phyloP scores from a whole-genome alignment of 306 rosid species.

The Sphenostylis stenocarpa region DNA sequence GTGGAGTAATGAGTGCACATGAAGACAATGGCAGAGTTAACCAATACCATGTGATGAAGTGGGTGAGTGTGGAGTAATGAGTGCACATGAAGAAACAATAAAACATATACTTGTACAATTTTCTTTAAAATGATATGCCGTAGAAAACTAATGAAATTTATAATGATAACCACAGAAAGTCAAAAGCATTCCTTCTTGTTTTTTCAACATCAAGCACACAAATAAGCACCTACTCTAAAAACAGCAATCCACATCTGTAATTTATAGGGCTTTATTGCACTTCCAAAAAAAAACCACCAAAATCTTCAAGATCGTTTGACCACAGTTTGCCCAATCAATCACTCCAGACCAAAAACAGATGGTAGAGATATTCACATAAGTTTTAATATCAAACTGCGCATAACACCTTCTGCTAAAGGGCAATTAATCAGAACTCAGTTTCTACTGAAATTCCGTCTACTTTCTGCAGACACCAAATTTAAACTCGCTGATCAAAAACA shows the following conservation, averaged over 20 bases:
- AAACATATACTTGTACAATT: background rate
- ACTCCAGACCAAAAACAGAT: background rate
- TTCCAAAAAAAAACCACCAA: background rate
- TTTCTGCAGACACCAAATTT: background rate
- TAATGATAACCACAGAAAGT: background rate
- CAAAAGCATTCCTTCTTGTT: background rate
- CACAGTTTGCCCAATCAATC: slow-evolving; percentile 21
- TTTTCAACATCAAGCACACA: slow-evolving; percentile 16
- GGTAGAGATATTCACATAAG: slow-evolving; percentile 6
- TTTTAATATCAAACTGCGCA: background rate
- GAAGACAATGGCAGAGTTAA: background rate
- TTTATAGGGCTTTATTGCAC: background rate
- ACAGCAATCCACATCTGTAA: background rate
- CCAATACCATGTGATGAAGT: slow-evolving; percentile 14
- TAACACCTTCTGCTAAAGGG: background rate
- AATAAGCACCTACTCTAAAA: slow-evolving; percentile 10
- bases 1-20: slow-evolving; percentile 20
- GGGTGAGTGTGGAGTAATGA: slow-evolving; percentile 3
- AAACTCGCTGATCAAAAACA: background rate
- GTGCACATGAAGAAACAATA: slow-evolving; percentile 12
- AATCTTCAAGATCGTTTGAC: slow-evolving; percentile 4
- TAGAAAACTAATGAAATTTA: background rate
- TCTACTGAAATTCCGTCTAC: background rate
- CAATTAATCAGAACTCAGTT: background rate
- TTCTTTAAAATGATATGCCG: background rate